Evolutionary conservation across 1,284 basidiomycete genomes (phyloP).

Genomic region (Lentinula novae-zelandiae): DNA sequence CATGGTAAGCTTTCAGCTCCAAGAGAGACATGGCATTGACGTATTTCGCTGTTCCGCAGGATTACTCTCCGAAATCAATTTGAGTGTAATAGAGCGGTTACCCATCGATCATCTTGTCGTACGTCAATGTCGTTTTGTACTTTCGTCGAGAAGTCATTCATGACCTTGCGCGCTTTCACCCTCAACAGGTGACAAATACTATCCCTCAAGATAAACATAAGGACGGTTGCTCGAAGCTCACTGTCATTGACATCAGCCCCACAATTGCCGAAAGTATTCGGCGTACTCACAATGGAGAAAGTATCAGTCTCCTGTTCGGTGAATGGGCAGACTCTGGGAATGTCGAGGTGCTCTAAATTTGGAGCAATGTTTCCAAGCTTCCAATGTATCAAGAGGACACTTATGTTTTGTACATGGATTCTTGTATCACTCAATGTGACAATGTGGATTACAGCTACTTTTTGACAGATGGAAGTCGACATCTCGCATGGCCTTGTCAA

Average conservation of each 20-base stretch:
- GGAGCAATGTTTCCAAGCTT: background rate
- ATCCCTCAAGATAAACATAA: conserved; percentile 44
- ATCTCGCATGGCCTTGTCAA: no score
- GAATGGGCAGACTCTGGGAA: conserved; percentile 61
- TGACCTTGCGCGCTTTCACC: background rate
- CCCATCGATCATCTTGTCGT: conserved; percentile 89
- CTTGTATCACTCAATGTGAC: background rate
- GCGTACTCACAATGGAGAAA: conserved; percentile 95
- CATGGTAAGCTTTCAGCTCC: conserved; percentile 62
- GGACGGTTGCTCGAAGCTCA: conserved; percentile 55
- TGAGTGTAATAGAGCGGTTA: conserved; percentile 72
- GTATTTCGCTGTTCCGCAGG: conserved; percentile 42
- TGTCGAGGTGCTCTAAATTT: conserved; percentile 21
- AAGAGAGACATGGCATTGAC: background rate
- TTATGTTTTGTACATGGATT: no score
- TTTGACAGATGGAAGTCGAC: background rate
- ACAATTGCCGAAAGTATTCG: conserved; percentile 96
- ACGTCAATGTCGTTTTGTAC: conserved; percentile 27
- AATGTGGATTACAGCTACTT: background rate
- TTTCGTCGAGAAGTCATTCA: background rate
- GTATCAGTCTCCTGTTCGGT: conserved; percentile 78
- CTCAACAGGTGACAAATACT: conserved; percentile 39
- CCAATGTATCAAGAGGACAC: background rate
- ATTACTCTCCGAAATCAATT: conserved; percentile 82
- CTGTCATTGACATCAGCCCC: conserved; percentile 83